These are phyloP conservation scores for Wilcoxina mikolae DNA, from an alignment of 495 filamentous ascomycete species.

Conservation along the genomic window DNA sequence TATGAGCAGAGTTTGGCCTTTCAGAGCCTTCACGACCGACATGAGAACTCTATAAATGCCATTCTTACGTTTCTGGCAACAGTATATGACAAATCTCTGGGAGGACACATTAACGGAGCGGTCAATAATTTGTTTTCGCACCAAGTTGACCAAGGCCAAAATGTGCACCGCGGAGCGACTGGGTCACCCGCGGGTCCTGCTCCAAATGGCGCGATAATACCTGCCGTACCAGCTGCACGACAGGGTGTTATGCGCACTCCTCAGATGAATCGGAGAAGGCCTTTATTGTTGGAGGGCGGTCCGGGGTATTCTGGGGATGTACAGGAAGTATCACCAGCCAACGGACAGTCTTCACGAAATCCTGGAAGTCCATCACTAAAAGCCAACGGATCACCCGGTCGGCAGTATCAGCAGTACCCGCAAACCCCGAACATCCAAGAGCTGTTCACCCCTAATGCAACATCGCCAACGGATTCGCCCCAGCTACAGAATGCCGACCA, in stretches of 20 bases:
- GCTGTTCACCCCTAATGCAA: slow-evolving; percentile 4
- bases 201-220: slow-evolving; percentile 18
- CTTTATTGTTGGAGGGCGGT: slow-evolving; percentile 24
- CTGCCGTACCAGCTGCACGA: slow-evolving; percentile 11
- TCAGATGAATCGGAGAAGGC: slow-evolving; percentile 17
- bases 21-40: slow-evolving; percentile 79
- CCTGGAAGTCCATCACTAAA: not conserved
- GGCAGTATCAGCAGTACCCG: not conserved
- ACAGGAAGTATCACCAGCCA: not conserved
- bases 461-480: slow-evolving; percentile 1
- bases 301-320: slow-evolving; percentile 5
- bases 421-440: not conserved
- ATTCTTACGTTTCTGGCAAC: slow-evolving; percentile 94
- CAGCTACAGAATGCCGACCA: not conserved
- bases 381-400: not conserved
- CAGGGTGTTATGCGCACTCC: slow-evolving; percentile 9
- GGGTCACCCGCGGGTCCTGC: slow-evolving; percentile 17
- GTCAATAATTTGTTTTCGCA: slow-evolving; percentile 29
- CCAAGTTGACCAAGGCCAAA: slow-evolving; percentile 22
- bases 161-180: slow-evolving; percentile 21
- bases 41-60: slow-evolving; percentile 96
- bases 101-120: slow-evolving; percentile 35
- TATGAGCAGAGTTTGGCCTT: slow-evolving; percentile 82
- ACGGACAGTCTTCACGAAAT: not conserved
- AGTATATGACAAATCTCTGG: slow-evolving; percentile 71